phyloP scores from a whole-genome alignment of 306 rosid genomes.

The Carpinus viminea region DNA sequence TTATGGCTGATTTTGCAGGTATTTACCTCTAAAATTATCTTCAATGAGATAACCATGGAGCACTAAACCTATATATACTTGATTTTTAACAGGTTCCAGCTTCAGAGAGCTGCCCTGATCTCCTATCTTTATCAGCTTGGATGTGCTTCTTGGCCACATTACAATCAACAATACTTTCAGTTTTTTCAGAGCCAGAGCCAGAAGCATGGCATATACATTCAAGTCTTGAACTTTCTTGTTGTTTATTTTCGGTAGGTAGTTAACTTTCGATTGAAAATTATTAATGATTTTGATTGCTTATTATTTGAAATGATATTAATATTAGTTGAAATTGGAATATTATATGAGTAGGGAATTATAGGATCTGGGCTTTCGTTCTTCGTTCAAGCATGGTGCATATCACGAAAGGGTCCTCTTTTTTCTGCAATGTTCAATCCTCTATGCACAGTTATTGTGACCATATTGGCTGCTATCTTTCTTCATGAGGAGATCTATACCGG shows the following conservation, averaged over 20 bases:
- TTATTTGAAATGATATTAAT: background rate
- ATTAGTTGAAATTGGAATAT: background rate
- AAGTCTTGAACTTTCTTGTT: conserved; percentile 21
- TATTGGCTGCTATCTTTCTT: conserved; percentile 50
- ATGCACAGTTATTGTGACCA: conserved; percentile 40
- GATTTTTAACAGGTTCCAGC: conserved; percentile 45
- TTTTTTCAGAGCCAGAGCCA: conserved; percentile 32
- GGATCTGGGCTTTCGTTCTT: conserved; percentile 47
- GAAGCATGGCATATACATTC: conserved; percentile 49
- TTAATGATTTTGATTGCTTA: background rate
- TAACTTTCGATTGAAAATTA: background rate
- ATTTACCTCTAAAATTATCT: background rate
- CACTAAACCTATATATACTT: background rate
- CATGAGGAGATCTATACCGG: conserved; percentile 39
- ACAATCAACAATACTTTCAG: conserved; percentile 36
- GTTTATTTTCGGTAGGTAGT: conserved; percentile 15
- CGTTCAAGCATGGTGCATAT: conserved; percentile 61
- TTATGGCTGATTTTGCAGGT: conserved; percentile 57
- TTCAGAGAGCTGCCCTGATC: conserved; percentile 46
- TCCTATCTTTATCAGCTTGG: conserved; percentile 54
- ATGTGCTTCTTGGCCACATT: conserved; percentile 52
- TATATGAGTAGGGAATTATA: conserved; percentile 40
- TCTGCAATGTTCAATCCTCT: conserved; percentile 56
- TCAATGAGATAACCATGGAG: background rate
- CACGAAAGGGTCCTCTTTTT: conserved; percentile 53